A percentile compares a stretch with the other conserved stretches of the same genome.
phyloP scores from a whole-genome alignment of 73 alveolate genomes.

The Stentor roeselii region DNA sequence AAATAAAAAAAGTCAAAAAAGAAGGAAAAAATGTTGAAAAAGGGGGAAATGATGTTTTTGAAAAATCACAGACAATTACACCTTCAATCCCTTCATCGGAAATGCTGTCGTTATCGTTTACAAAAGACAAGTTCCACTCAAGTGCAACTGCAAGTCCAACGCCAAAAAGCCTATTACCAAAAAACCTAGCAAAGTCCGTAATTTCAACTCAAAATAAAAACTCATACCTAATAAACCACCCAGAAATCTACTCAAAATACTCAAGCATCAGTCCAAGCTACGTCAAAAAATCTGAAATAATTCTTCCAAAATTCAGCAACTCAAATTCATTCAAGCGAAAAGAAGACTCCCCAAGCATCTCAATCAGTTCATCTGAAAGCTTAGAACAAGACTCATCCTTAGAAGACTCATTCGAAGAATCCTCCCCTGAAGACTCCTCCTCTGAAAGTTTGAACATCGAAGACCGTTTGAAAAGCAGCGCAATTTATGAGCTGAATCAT shows the following conservation, averaged over 20 bases:
- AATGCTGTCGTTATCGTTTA: neutral
- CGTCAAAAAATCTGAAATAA: neutral
- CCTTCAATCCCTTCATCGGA: neutral
- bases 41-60: too few species aligned
- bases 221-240: too few species aligned
- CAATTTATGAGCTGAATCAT: neutral
- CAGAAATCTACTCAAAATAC: too few species aligned
- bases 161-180: too few species aligned
- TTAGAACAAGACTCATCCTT: neutral
- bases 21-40: too few species aligned
- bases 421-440: neutral
- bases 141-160: neutral
- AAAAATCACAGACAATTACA: neutral
- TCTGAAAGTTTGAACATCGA: neutral
- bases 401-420: neutral
- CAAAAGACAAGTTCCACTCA: neutral
- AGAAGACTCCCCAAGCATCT: neutral
- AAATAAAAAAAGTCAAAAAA: too few species aligned
- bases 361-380: too few species aligned
- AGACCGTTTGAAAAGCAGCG: neutral
- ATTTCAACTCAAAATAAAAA: too few species aligned
- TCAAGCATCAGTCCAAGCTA: too few species aligned
- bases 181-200: too few species aligned
- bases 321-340: neutral
- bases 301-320: neutral